phyloP scores from a whole-genome alignment of 139 green algal genomes.

The Chlamydomonas incerta region DNA sequence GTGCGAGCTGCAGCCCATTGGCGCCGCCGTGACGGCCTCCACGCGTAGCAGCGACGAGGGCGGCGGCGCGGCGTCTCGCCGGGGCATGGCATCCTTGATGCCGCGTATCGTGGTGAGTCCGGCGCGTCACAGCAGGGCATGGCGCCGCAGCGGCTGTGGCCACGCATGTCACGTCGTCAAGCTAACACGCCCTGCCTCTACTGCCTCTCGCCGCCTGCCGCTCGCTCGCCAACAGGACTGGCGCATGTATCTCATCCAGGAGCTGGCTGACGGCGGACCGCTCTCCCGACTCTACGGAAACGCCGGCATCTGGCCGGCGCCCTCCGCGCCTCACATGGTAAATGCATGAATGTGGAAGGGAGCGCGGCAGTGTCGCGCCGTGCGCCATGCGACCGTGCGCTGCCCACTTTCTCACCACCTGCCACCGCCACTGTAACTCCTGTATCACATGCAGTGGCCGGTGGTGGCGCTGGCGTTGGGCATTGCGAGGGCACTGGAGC shows the following conservation, averaged over 20 bases:
- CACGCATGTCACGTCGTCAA: no score
- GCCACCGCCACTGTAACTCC: no score
- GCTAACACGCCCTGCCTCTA: no score
- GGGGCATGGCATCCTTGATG: background rate
- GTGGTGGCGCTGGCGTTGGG: constrained; percentile 28
- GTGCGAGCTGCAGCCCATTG: constrained; percentile 18
- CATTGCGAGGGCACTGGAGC: constrained; percentile 49
- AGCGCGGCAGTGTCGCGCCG: no score
- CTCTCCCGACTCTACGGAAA: constrained; percentile 1
- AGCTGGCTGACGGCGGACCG: constrained; percentile 38
- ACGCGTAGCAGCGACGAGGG: background rate
- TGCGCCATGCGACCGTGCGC: no score
- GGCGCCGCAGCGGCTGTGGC: no score
- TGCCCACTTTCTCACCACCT: no score
- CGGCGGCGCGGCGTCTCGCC: no score
- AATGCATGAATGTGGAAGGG: no score
- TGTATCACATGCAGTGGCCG: background rate
- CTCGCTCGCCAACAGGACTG: constrained; percentile 46
- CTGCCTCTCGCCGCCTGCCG: no score
- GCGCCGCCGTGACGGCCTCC: background rate
- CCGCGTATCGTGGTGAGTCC: background rate
- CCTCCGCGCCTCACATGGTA: constrained; percentile 6
- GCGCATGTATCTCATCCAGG: constrained; percentile 58
- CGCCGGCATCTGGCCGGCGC: background rate
- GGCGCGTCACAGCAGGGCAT: no score